These are phyloP conservation scores for Eucalyptus regnans DNA, from an alignment of 345 rosid species.

Conservation along the genomic window DNA sequence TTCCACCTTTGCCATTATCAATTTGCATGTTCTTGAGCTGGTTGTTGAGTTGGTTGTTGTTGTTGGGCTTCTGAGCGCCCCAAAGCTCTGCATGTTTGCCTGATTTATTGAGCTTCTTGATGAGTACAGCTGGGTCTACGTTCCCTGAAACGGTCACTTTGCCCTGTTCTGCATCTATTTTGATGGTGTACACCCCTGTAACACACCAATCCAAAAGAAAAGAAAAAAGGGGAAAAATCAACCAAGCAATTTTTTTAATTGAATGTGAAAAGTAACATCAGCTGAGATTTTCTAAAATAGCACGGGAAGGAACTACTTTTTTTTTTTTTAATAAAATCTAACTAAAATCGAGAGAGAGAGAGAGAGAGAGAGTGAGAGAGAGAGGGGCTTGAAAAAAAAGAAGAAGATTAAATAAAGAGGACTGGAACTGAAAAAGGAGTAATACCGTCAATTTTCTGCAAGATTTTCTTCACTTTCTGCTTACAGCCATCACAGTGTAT, in stretches of 20 bases:
- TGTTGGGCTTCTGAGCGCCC: slow-evolving; percentile 49
- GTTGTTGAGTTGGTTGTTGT: slow-evolving; percentile 35
- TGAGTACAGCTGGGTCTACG: slow-evolving; percentile 49
- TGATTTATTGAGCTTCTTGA: slow-evolving; percentile 81
- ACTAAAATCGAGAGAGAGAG: background rate
- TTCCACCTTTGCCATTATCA: slow-evolving; percentile 50
- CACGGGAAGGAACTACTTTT: background rate
- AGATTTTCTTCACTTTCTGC: slow-evolving; percentile 82
- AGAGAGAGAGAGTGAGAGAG: background rate
- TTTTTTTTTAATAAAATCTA: background rate
- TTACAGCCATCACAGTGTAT: slow-evolving; percentile 95
- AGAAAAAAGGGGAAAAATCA: background rate
- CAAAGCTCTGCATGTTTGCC: slow-evolving; percentile 92
- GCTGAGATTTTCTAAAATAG: background rate
- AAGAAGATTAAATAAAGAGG: background rate
- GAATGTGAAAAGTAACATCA: background rate
- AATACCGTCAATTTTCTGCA: slow-evolving; percentile 90
- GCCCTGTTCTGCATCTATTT: slow-evolving; percentile 74
- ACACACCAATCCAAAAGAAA: background rate
- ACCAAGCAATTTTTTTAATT: background rate
- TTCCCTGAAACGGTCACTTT: slow-evolving; percentile 82
- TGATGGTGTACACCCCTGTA: slow-evolving; percentile 64
- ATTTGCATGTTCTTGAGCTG: slow-evolving; percentile 75
- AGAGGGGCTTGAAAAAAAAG: background rate
- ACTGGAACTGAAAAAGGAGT: background rate